phyloP scores from a whole-genome alignment of 2,329 filamentous ascomycete genomes.

The Colletotrichum sidae region DNA sequence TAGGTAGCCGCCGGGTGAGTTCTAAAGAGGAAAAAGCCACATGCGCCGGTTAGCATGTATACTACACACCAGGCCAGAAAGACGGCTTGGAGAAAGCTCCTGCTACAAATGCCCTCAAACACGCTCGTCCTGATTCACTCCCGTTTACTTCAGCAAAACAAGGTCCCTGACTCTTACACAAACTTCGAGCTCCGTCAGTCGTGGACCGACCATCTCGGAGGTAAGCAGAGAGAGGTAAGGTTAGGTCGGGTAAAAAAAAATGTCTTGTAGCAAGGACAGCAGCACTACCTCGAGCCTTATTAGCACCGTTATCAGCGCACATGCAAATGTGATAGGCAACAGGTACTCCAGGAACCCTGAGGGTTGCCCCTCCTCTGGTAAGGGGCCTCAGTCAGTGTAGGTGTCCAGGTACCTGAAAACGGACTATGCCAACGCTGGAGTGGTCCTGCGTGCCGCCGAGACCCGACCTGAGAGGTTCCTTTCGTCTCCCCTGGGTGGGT shows the following conservation, averaged over 20 bases:
- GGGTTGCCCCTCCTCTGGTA: slow-evolving; percentile 9
- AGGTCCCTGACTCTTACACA: neutral
- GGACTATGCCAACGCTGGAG: no score
- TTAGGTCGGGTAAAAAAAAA: slow-evolving; percentile 21
- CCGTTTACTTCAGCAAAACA: no score
- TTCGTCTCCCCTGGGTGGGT: slow-evolving; percentile 34
- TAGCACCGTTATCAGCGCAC: slow-evolving; percentile 8
- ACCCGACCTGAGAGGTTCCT: slow-evolving; percentile 21
- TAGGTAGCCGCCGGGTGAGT: no score
- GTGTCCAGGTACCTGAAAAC: no score
- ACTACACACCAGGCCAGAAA: no score
- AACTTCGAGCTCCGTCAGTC: neutral
- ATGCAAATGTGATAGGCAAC: slow-evolving; percentile 19
- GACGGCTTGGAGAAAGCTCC: no score
- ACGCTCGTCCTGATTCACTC: no score
- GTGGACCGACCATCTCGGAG: slow-evolving; percentile 30
- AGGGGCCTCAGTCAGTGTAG: no score
- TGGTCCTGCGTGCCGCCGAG: no score
- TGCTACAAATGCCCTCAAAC: no score
- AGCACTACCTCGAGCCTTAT: slow-evolving; percentile 3
- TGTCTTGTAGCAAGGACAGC: neutral
- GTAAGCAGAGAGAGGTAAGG: slow-evolving; percentile 21
- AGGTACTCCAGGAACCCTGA: slow-evolving; percentile 24
- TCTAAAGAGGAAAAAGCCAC: no score
- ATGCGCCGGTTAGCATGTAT: no score